Evolutionary conservation across 2,329 filamentous ascomycete genomes (phyloP).

Genomic region (Mycocentrospora acerina): DNA sequence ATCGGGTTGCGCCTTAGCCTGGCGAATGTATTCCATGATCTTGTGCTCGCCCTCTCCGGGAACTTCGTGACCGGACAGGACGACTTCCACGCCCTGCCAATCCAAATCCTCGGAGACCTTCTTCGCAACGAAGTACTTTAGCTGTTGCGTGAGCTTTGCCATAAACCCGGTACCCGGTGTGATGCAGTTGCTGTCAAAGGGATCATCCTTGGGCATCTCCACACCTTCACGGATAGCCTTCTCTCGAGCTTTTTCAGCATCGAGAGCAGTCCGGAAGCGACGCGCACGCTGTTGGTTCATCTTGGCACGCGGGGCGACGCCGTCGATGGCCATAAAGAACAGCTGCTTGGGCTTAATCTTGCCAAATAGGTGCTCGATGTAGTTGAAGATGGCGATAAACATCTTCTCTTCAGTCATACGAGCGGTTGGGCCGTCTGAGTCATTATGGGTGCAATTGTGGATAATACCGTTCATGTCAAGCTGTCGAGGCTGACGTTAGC

Average conservation of each 20-base stretch:
- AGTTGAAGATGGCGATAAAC: conserved; percentile 99
- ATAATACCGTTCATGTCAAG: conserved; percentile 99
- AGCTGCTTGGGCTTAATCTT: conserved; percentile 98
- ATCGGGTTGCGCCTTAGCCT: conserved; percentile 89
- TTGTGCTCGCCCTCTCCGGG: conserved; percentile 99
- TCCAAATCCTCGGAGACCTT: conserved; percentile 96
- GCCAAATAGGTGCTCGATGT: conserved; percentile 97
- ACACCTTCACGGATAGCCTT: conserved; percentile 88
- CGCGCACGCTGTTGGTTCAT: conserved; percentile 99
- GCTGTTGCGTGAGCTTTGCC: conserved; percentile 89
- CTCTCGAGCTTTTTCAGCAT: conserved; percentile 84
- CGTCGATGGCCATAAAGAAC: conserved; percentile 99
- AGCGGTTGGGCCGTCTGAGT: conserved; percentile 87
- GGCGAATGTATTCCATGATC: conserved; percentile 99
- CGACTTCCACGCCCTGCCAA: conserved; percentile 95
- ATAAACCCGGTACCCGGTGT: conserved; percentile 98
- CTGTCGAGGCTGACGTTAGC: conserved; percentile 43
- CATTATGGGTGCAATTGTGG: conserved; percentile 96
- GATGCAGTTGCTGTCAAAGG: conserved; percentile 99
- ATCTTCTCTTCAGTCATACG: conserved; percentile 97
- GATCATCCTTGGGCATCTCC: conserved; percentile 90
- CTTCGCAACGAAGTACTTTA: conserved; percentile 99
- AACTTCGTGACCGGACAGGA: conserved; percentile 95
- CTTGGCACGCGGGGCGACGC: conserved; percentile 94
- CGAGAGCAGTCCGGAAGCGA: conserved; percentile 90